Evolutionary conservation across 2,329 filamentous ascomycete genomes (phyloP), one percentile per base, ranked within the genome.

Genomic region (Purpureocillium takamizusanense): DNA sequence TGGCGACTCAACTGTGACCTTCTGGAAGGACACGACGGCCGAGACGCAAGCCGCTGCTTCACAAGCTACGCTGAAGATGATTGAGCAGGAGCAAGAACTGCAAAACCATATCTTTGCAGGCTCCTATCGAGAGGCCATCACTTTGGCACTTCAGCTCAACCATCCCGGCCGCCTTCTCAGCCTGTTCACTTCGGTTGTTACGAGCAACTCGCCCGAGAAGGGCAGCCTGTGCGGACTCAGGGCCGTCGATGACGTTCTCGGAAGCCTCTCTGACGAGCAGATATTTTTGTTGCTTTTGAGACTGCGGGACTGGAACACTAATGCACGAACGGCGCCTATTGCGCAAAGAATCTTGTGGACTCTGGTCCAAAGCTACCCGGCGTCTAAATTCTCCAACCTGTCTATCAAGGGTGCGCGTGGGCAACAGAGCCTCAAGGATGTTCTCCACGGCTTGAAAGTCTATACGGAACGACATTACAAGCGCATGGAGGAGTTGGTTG

Each of bases 271-370:
- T 4, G 82, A 92, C 49, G 83, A 90, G 49, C 90, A 97, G 57
- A 74, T 98, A 12, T 94, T 86, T 61, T 70, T 78, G 7, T 73
- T 98, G 12, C 73, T 98, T 1, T 69, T 90, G 29, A 74, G 92
- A 42, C 63, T 95, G 33, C 76, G 94, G 33, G 92, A 98, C 63
- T 98, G 92, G 92, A 98, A 98, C 57, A 94, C 92, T 4, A 97
- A 97, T 51, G 88, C 87, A 0, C 76, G 86, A 44, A 94, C 87
- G 4, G 82, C 88, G 1, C 75, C 81, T 5, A 79, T 97, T 1
- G 85, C 92, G 1, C 92, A 98, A 62, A 78, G 82, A 27, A 81
- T 98, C 12, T 65, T 98, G 7, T 83, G 80, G 67, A 78, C 84
- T 2, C 56, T 98, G 7, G 78, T 95, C 37, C 78, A 79, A 47